Evolutionary conservation across 1,284 basidiomycete genomes (phyloP).

Genomic region (Fomitopsis betulina): DNA sequence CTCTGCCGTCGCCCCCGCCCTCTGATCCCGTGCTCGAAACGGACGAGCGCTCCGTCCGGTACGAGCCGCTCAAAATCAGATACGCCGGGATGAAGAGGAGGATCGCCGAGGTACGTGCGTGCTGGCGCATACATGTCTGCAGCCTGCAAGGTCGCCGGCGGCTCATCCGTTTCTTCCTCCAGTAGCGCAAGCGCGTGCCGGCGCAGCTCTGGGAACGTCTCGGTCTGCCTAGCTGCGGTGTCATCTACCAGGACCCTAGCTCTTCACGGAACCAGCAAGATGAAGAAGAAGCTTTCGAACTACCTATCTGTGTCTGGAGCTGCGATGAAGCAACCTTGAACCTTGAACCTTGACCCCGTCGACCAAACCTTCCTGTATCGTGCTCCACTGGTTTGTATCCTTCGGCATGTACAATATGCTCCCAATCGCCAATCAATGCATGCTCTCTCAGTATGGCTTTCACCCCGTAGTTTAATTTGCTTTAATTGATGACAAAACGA

Average conservation of each 20-base stretch:
- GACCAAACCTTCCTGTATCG: neutral
- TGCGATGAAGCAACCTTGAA: neutral
- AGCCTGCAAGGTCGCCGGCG: neutral
- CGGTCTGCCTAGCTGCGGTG: conserved; percentile 2
- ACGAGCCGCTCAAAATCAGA: neutral
- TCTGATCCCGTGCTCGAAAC: neutral
- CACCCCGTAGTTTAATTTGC: neutral
- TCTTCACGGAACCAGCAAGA: neutral
- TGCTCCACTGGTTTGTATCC: neutral
- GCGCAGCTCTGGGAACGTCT: neutral
- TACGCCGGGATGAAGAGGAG: neutral
- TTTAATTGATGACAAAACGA: neutral
- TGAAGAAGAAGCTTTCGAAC: neutral
- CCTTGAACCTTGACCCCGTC: too few species aligned
- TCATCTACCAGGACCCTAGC: neutral
- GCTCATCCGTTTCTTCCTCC: neutral
- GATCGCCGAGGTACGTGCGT: conserved; percentile 1
- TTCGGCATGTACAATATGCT: too few species aligned
- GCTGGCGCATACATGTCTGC: neutral
- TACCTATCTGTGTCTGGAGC: neutral
- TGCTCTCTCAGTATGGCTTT: neutral
- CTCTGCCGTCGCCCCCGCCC: conserved; percentile 4
- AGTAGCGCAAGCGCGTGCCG: conserved; percentile 6
- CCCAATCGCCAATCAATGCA: neutral
- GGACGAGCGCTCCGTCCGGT: neutral